Evolutionary conservation across 306 rosid genomes (phyloP).

Genomic region (Amphicarpaea edgeworthii): DNA sequence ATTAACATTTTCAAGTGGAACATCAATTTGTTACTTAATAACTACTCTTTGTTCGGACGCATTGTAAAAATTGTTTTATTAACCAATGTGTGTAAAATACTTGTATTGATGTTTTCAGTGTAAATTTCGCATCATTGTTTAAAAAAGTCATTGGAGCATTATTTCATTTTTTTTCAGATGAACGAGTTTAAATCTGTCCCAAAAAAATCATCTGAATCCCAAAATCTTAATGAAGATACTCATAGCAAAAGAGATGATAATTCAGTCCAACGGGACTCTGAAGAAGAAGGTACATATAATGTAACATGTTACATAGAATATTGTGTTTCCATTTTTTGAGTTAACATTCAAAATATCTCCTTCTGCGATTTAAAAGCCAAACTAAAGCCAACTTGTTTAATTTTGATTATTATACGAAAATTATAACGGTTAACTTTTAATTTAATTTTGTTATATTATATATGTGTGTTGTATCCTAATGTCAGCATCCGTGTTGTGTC

Average conservation of each 20-base stretch:
- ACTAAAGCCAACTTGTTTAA: background rate
- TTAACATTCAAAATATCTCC: background rate
- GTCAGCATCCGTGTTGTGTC: no score
- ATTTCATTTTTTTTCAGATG: slow-evolving; percentile 62
- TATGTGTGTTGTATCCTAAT: no score
- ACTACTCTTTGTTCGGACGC: background rate
- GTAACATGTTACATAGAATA: slow-evolving; percentile 19
- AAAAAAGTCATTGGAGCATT: slow-evolving; percentile 19
- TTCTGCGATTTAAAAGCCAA: background rate
- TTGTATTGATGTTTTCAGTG: background rate
- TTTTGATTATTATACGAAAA: no score
- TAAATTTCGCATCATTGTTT: background rate
- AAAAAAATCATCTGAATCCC: slow-evolving; percentile 52
- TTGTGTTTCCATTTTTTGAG: background rate
- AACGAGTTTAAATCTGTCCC: slow-evolving; percentile 57
- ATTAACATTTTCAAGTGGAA: no score
- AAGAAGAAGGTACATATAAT: no score
- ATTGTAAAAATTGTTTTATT: background rate
- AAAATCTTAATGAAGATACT: slow-evolving; percentile 39
- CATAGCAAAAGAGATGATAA: background rate
- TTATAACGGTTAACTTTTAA: no score
- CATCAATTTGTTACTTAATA: no score
- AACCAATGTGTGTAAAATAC: background rate
- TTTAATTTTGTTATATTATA: no score
- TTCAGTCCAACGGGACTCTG: slow-evolving; percentile 39